phyloP scores from a whole-genome alignment of 306 rosid species.

The Trifolium repens region DNA sequence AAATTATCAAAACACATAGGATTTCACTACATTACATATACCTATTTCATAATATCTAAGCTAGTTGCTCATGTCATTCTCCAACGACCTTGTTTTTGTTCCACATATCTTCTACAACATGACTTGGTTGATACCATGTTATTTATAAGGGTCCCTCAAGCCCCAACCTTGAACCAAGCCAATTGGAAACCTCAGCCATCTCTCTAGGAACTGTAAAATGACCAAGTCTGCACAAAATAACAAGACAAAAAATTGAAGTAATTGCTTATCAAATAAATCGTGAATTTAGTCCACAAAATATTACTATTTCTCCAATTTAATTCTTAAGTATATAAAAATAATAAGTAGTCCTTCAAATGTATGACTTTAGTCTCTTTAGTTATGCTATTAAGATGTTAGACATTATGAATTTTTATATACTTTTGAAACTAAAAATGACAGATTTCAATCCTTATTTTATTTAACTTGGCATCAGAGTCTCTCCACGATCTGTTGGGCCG shows the following conservation, averaged over 20 bases:
- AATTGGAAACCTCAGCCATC: conserved; percentile 83
- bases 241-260: conserved; percentile 26
- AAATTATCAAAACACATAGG: too few species aligned
- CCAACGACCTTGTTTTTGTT: conserved; percentile 36
- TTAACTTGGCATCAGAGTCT: too few species aligned
- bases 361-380: too few species aligned
- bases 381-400: too few species aligned
- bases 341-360: too few species aligned
- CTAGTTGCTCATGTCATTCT: conserved; percentile 44
- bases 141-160: conserved; percentile 60
- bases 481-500: too few species aligned
- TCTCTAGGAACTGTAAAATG: conserved; percentile 89
- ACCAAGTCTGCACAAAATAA: conserved; percentile 69
- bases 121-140: conserved; percentile 29
- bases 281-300: not conserved
- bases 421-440: too few species aligned
- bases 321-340: too few species aligned
- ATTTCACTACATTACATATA: too few species aligned
- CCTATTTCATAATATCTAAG: conserved; percentile 28
- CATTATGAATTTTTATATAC: too few species aligned
- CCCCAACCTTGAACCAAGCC: conserved; percentile 79
- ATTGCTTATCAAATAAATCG: not conserved
- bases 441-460: too few species aligned
- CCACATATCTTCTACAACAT: conserved; percentile 25
- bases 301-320: too few species aligned